Percentiles rank a stretch among this genome's conserved stretches.
phyloP scores from a whole-genome alignment of 768 basidiomycete species.

The Macrocybe gigantea region DNA sequence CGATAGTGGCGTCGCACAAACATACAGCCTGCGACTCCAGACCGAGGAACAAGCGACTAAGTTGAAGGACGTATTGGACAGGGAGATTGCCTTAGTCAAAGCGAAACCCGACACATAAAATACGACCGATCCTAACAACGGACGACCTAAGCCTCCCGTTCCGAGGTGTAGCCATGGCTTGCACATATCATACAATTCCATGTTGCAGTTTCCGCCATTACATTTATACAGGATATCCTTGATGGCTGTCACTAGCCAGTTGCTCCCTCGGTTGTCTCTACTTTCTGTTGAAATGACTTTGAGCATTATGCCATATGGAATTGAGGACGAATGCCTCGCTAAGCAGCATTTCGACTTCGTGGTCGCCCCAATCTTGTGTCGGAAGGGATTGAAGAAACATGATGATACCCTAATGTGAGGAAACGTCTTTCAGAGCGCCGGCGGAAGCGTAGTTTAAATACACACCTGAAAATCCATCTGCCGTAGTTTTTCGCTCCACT shows the following conservation, averaged over 20 bases:
- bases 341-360: constrained; percentile 92
- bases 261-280: constrained; percentile 9
- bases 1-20: constrained; percentile 49
- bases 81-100: constrained; percentile 51
- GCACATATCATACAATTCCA: constrained; percentile 7
- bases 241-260: background rate
- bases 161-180: background rate
- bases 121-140: no score
- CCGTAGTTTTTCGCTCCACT: constrained; percentile 89
- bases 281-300: constrained; percentile 75
- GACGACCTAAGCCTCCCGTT: no score
- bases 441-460: background rate
- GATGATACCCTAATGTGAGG: constrained; percentile 75
- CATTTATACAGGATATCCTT: background rate
- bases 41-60: constrained; percentile 52
- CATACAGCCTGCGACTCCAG: constrained; percentile 58
- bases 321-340: constrained; percentile 94
- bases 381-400: constrained; percentile 96
- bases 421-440: background rate
- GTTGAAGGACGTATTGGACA: constrained; percentile 54
- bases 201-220: background rate
- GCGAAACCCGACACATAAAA: constrained; percentile 23
- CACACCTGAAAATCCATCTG: constrained; percentile 98
- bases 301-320: constrained; percentile 90
- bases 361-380: constrained; percentile 91